Evolutionary conservation across 441 rosid genomes (phyloP).

Genomic region (Pelargonium australe): DNA sequence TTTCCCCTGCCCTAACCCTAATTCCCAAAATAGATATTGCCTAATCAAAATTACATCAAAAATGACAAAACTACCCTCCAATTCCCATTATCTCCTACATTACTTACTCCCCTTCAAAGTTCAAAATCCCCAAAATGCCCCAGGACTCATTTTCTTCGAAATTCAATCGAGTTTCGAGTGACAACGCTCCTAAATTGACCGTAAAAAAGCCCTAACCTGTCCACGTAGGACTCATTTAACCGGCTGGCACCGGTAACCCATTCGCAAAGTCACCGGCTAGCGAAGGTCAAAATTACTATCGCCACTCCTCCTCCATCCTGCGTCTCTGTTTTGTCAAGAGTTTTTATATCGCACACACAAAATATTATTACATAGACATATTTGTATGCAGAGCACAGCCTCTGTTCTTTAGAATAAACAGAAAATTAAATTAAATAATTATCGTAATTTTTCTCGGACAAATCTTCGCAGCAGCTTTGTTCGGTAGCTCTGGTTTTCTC

Average conservation of each 20-base stretch:
- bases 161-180: neutral
- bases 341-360: slow-evolving; percentile 17
- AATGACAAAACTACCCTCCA: too few relatives aligned
- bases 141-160: neutral
- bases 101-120: too few relatives aligned
- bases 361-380: neutral
- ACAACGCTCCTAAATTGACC: neutral
- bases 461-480: slow-evolving; percentile 7
- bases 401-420: slow-evolving; percentile 1
- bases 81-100: too few relatives aligned
- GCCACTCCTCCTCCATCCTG: slow-evolving; percentile 17
- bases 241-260: slow-evolving; percentile 44
- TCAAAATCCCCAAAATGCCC: slow-evolving; percentile 1
- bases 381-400: neutral
- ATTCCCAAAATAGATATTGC: too few relatives aligned
- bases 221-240: slow-evolving; percentile 23
- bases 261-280: slow-evolving; percentile 33
- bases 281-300: slow-evolving; percentile 32
- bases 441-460: neutral
- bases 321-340: neutral
- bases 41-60: too few relatives aligned
- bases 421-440: neutral
- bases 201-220: slow-evolving; percentile 29
- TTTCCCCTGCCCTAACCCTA: too few relatives aligned
- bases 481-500: slow-evolving; percentile 1